Conservation (phyloP, 2,329 filamentous ascomycete species). For the Apiospora pterosperma region DNA sequence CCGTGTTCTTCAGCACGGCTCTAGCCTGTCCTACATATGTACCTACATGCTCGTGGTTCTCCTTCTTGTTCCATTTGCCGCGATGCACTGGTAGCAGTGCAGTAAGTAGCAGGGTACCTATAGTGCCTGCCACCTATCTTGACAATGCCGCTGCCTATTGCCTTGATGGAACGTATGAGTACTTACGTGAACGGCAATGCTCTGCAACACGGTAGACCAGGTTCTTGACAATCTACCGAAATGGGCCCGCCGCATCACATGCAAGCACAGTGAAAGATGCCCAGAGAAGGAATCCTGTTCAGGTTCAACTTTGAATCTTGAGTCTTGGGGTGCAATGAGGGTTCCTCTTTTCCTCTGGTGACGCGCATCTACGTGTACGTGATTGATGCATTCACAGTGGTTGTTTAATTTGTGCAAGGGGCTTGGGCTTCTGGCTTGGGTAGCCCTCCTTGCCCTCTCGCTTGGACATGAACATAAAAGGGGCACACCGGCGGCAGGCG, state of each 20-base stretch:
- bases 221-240: background rate
- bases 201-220: background rate
- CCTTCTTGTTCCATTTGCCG: background rate
- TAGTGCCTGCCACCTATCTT: background rate
- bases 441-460: background rate
- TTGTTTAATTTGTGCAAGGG: background rate
- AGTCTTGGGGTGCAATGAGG: background rate
- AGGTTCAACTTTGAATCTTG: background rate
- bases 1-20: background rate
- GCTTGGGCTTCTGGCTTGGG: background rate
- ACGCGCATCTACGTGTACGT: background rate
- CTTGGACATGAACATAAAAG: background rate
- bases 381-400: background rate
- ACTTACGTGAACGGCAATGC: constrained; percentile 1
- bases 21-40: background rate
- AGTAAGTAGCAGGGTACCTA: background rate
- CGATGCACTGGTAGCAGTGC: background rate
- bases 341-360: background rate
- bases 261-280: background rate
- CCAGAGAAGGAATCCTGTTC: background rate
- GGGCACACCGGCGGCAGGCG: background rate
- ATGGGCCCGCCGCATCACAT: background rate
- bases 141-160: background rate
- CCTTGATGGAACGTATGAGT: background rate
- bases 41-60: background rate